Percentiles rank a stretch among this genome's conserved stretches.
Conservation (phyloP, 2,329 filamentous ascomycete species). For the Clarireedia hainanense region DNA sequence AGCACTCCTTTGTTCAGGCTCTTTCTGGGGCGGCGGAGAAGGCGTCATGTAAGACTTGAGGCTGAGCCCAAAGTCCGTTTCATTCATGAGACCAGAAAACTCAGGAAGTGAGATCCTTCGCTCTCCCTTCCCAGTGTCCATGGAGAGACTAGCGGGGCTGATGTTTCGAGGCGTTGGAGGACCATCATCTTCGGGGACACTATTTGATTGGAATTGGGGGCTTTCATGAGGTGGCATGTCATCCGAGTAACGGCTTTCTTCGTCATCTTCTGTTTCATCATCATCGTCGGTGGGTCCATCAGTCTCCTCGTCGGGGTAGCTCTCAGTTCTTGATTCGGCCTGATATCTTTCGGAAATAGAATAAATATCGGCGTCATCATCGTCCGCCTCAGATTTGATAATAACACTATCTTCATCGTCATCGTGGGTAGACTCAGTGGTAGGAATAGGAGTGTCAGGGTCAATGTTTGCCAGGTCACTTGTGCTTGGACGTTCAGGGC, state of each 20-base stretch:
- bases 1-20: conserved; percentile 15
- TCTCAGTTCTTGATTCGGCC: conserved; percentile 36
- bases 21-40: conserved; percentile 27
- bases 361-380: conserved; percentile 55
- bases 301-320: conserved; percentile 12
- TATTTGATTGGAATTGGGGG: conserved; percentile 18
- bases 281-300: background rate
- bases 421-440: conserved; percentile 63
- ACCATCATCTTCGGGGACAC: conserved; percentile 39
- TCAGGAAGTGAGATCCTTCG: conserved; percentile 34
- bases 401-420: conserved; percentile 48
- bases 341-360: conserved; percentile 60
- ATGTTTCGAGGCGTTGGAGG: conserved; percentile 42
- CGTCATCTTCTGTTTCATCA: conserved; percentile 12
- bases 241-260: conserved; percentile 45
- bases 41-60: conserved; percentile 47
- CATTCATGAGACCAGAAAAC: conserved; percentile 40
- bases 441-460: conserved; percentile 84
- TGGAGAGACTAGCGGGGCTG: conserved; percentile 27
- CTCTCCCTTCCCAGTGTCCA: conserved; percentile 18
- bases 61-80: conserved; percentile 45
- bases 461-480: conserved; percentile 49
- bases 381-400: conserved; percentile 54
- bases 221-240: conserved; percentile 16
- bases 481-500: conserved; percentile 40